Conservation (phyloP, 148 eudicot species). For the Amaranthus cruentus region DNA sequence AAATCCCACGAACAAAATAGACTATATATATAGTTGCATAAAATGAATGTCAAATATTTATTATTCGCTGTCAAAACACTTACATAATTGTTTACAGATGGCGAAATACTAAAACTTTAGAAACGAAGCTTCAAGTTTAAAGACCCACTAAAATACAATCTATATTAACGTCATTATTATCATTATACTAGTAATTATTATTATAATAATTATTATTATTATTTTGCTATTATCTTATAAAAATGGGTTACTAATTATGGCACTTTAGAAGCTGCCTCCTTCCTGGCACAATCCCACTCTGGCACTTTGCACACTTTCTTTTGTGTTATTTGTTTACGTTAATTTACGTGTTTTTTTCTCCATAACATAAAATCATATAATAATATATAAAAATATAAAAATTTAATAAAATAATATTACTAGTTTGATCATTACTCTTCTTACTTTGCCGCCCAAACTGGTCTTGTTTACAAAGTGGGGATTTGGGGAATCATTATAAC, state of each 20-base stretch:
- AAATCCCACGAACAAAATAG: too few species aligned
- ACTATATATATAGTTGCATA: too few species aligned
- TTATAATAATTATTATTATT: too few species aligned
- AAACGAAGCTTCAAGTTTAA: too few species aligned
- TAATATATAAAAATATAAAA: not conserved
- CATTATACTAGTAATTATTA: too few species aligned
- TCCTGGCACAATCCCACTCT: conserved; percentile 18
- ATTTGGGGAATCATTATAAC: conserved; percentile 25
- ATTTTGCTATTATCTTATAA: too few species aligned
- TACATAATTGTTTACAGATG: too few species aligned
- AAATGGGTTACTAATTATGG: not conserved
- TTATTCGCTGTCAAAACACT: too few species aligned
- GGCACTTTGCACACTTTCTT: conserved; percentile 4
- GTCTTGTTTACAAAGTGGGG: conserved; percentile 28
- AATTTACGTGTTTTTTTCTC: conserved; percentile 11
- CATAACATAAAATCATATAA: conserved; percentile 3
- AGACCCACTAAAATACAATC: too few species aligned
- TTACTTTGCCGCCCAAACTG: conserved; percentile 23
- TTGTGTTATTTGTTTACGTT: not conserved
- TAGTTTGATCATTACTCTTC: conserved; percentile 11
- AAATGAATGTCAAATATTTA: too few species aligned
- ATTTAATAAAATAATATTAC: not conserved
- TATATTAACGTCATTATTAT: too few species aligned
- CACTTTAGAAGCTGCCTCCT: not conserved
- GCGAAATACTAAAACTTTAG: too few species aligned